phyloP scores from a whole-genome alignment of 176 grass and related monocot species.

The Phoenix dactylifera region DNA sequence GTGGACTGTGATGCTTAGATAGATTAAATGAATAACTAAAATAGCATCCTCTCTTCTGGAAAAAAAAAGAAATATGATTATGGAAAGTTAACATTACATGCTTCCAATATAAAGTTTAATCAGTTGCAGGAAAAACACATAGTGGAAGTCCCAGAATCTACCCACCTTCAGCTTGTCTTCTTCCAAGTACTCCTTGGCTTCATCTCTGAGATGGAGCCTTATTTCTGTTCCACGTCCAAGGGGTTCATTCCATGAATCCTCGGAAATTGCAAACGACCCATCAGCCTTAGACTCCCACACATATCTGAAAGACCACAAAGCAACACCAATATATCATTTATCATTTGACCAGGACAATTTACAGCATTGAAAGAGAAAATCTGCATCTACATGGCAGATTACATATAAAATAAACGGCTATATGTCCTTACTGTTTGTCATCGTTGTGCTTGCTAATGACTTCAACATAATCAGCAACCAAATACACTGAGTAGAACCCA shows the following conservation, averaged over 20 bases:
- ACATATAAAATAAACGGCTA: too few species aligned
- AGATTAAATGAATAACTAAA: too few species aligned
- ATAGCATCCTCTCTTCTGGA: too few species aligned
- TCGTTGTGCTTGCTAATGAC: conserved; percentile 99
- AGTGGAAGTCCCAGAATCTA: too few species aligned
- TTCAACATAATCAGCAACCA: conserved; percentile 98
- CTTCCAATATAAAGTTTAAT: too few species aligned
- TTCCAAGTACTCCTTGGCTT: conserved; percentile 93
- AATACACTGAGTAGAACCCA: conserved; percentile 96
- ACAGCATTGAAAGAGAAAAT: too few species aligned
- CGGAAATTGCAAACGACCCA: conserved; percentile 86
- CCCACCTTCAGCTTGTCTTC: conserved; percentile 84
- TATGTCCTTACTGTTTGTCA: conserved; percentile 76
- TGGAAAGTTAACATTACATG: too few species aligned
- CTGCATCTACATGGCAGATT: too few species aligned
- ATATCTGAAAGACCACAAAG: conserved; percentile 31
- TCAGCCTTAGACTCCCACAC: conserved; percentile 98
- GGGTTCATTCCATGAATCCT: conserved; percentile 92
- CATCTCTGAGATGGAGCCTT: conserved; percentile 82
- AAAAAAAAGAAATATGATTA: too few species aligned
- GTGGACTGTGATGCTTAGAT: too few species aligned
- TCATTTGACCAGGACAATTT: neutral
- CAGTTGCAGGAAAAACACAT: too few species aligned
- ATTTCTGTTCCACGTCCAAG: conserved; percentile 97
- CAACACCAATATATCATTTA: neutral